Conservation (phyloP, 352 stramenopile species). For the Globisporangium orthogonon region DNA sequence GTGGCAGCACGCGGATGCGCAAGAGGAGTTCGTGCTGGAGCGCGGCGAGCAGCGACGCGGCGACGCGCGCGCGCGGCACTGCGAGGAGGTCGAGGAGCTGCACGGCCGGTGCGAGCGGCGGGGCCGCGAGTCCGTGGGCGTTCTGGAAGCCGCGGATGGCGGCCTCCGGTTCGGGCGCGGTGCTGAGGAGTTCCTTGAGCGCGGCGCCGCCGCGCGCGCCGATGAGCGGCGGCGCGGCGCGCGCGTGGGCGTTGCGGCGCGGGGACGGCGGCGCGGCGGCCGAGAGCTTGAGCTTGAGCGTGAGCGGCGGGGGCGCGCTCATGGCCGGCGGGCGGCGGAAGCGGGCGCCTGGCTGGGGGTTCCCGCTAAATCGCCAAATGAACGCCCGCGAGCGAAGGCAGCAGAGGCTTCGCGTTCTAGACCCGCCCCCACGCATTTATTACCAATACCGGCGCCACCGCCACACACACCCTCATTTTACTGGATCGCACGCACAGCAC, state of each 20-base stretch:
- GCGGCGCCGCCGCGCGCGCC: constrained; percentile 63
- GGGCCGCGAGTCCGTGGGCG: constrained; percentile 43
- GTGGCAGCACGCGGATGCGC: constrained; percentile 60
- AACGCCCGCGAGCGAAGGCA: no score
- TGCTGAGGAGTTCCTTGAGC: constrained; percentile 79
- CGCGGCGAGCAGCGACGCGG: constrained; percentile 59
- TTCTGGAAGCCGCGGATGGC: constrained; percentile 78
- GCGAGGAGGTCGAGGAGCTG: constrained; percentile 78
- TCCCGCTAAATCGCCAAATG: neutral
- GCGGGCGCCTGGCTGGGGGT: no score
- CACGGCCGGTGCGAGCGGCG: constrained; percentile 41
- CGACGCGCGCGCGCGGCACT: constrained; percentile 53
- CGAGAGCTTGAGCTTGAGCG: constrained; percentile 57
- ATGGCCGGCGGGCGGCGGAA: neutral
- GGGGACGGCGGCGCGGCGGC: neutral
- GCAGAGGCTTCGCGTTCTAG: no score
- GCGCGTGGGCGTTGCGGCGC: neutral
- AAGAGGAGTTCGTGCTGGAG: constrained; percentile 69
- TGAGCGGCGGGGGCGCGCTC: constrained; percentile 22
- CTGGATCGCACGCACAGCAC: constrained; percentile 6
- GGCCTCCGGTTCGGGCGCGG: constrained; percentile 75
- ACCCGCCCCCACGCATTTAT: no score
- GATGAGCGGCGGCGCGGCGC: constrained; percentile 40
- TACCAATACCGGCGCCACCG: no score
- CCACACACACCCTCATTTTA: neutral